phyloP scores from a whole-genome alignment of 1,284 basidiomycete genomes.

The Cerrena zonata region DNA sequence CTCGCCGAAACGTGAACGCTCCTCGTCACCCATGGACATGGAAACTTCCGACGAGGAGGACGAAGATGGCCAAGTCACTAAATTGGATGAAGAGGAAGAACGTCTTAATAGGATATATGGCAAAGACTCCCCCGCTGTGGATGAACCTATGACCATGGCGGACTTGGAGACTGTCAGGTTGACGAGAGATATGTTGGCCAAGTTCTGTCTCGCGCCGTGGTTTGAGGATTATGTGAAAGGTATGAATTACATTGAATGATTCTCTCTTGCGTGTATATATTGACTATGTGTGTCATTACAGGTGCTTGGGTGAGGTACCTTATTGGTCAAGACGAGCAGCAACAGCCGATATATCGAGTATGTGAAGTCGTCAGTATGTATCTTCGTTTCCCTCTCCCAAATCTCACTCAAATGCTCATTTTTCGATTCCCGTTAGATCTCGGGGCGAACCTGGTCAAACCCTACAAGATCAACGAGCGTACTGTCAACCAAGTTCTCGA shows the following conservation, averaged over 20 bases:
- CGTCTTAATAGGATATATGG: conserved; percentile 48
- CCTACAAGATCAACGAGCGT: conserved; percentile 72
- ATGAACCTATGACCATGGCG: conserved; percentile 47
- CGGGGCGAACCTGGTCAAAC: conserved; percentile 45
- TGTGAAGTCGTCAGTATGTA: conserved; percentile 71
- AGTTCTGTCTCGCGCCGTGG: conserved; percentile 65
- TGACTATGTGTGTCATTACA: no score
- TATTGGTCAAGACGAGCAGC: conserved; percentile 51
- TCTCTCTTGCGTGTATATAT: conserved; percentile 5
- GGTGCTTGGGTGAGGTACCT: conserved; percentile 79
- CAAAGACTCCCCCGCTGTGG: conserved; percentile 38
- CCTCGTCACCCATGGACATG: conserved; percentile 75
- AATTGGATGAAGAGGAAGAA: conserved; percentile 65
- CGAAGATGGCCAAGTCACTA: conserved; percentile 68
- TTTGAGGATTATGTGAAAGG: conserved; percentile 76
- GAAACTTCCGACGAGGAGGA: conserved; percentile 70
- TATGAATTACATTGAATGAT: conserved; percentile 30
- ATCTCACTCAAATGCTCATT: background rate
- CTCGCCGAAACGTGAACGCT: conserved; percentile 62
- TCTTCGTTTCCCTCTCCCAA: no score
- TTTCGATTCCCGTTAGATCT: conserved; percentile 37
- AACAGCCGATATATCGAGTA: conserved; percentile 70
- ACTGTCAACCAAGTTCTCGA: conserved; percentile 59
- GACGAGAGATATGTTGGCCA: conserved; percentile 58
- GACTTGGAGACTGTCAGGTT: conserved; percentile 58